Percentiles rank a stretch among this genome's conserved stretches.
Evolutionary conservation across 2,329 filamentous ascomycete genomes (phyloP).

Genomic region (Coniochaeta sp.): DNA sequence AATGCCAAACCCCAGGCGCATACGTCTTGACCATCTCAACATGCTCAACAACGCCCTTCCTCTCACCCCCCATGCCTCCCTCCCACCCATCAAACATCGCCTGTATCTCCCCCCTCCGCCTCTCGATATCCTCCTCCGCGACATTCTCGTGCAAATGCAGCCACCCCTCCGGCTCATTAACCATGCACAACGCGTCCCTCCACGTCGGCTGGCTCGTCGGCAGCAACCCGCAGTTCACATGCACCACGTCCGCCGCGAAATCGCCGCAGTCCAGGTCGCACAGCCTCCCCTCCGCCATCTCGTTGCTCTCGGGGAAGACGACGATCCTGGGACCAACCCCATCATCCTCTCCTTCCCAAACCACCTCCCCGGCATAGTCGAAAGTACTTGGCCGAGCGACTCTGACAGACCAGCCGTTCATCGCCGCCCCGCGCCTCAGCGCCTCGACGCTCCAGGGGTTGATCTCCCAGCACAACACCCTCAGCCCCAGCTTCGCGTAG

Average conservation of each 20-base stretch:
- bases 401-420: slow-evolving; percentile 58
- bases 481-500: slow-evolving; percentile 65
- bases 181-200: slow-evolving; percentile 41
- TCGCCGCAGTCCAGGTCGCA: slow-evolving; percentile 25
- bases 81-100: slow-evolving; percentile 34
- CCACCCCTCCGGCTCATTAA: slow-evolving; percentile 37
- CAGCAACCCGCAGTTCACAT: slow-evolving; percentile 59
- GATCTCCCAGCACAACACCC: slow-evolving; percentile 81
- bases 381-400: slow-evolving; percentile 46
- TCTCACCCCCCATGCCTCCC: neutral
- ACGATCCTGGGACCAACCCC: slow-evolving; percentile 45
- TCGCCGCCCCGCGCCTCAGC: slow-evolving; percentile 64
- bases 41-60: slow-evolving; percentile 38
- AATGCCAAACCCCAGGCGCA: slow-evolving; percentile 63
- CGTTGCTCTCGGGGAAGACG: slow-evolving; percentile 65
- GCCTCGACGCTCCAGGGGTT: slow-evolving; percentile 87
- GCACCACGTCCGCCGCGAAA: slow-evolving; percentile 33
- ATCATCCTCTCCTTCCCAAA: slow-evolving; percentile 31
- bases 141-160: slow-evolving; percentile 64
- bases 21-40: slow-evolving; percentile 63
- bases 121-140: slow-evolving; percentile 43
- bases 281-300: slow-evolving; percentile 37
- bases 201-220: slow-evolving; percentile 51
- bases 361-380: slow-evolving; percentile 29
- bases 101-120: slow-evolving; percentile 39